A percentile compares a stretch with the other conserved stretches of the same genome.
These are phyloP conservation scores for Penicillium expansum DNA, from an alignment of 2,329 filamentous ascomycete genomes.

Conservation along the genomic window DNA sequence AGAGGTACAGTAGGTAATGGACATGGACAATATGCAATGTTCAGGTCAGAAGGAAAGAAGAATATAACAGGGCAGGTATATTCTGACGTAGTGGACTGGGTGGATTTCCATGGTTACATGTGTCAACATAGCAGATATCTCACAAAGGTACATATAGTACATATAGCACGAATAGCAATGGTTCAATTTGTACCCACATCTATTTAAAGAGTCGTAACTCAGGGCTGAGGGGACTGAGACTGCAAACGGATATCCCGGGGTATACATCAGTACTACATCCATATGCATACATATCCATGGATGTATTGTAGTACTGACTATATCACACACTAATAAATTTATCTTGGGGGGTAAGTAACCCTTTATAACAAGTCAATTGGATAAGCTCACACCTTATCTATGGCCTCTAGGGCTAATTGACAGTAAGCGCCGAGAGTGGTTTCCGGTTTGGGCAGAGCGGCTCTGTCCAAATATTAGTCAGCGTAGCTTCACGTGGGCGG, in stretches of 20 bases:
- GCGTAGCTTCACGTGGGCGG: neutral
- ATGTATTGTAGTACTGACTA: neutral
- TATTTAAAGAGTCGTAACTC: neutral
- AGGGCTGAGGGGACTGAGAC: neutral
- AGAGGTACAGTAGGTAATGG: neutral
- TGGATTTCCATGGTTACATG: constrained; percentile 1
- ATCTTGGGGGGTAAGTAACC: neutral
- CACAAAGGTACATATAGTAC: neutral
- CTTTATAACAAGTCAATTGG: neutral
- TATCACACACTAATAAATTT: too few species aligned
- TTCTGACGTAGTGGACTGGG: constrained; percentile 2
- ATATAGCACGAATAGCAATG: neutral
- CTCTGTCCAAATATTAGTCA: neutral
- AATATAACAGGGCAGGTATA: neutral
- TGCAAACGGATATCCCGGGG: neutral
- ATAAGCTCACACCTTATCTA: neutral
- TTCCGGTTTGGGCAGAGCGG: neutral
- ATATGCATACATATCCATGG: neutral
- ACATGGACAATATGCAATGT: neutral
- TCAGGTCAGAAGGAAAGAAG: neutral
- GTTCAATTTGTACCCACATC: neutral
- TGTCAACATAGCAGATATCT: neutral
- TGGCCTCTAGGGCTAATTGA: neutral
- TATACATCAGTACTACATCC: neutral
- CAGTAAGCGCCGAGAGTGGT: neutral